Base-by-base conservation (phyloP, 192 early-diverging fungal genomes). In the Funneliformis mosseae region DNA sequence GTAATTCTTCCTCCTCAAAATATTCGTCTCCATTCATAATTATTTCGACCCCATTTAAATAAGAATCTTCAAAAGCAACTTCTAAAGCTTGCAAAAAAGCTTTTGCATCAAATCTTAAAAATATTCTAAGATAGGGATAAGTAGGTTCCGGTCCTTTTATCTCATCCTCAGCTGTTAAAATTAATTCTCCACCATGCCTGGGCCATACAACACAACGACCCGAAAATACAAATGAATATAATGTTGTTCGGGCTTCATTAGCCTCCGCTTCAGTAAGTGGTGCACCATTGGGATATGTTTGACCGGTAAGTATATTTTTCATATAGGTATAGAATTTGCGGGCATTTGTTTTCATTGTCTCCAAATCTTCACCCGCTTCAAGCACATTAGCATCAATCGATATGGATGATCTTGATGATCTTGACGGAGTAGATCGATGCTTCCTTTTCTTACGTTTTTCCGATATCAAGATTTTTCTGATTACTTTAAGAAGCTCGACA, bases 151-250 rank as follows among this genome's bases (percentile, higher is more conserved):
- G 76, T 2, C 81, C 86, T 64, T 88, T 87, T 8, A 70, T 72
- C 39, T 89, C 83, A 42, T 89, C 88, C 71, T 87, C 83, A 1
- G 87, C 88, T 8, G 90, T 91, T 68, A 91, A 60, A 21, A 91
- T 83, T 33, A 91, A 81, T 28, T 87, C 82, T 6, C 88, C 90
- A 28, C 88, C 88, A 4, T 84, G 60, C 23, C 83, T 84, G 11
- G 90, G 90, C 90, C 90, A 91, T 50, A 89, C 88, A 21, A 91
- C 87, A 77, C 90, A 91, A 62, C 88, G 73, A 5, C 90, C 90
- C 18, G 90, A 91, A 73, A 91, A 91, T 8, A 91, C 83, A 76
- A 91, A 91, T 4, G 87, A 89, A 68, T 91, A 91, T 0, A 91
- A 81, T 3, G 88, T 84, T 27, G 86, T 87, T 63, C 87, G 85